These are phyloP conservation scores for Saccharomyces mikatae DNA, from an alignment of 805 yeast species.

Conservation along the genomic window DNA sequence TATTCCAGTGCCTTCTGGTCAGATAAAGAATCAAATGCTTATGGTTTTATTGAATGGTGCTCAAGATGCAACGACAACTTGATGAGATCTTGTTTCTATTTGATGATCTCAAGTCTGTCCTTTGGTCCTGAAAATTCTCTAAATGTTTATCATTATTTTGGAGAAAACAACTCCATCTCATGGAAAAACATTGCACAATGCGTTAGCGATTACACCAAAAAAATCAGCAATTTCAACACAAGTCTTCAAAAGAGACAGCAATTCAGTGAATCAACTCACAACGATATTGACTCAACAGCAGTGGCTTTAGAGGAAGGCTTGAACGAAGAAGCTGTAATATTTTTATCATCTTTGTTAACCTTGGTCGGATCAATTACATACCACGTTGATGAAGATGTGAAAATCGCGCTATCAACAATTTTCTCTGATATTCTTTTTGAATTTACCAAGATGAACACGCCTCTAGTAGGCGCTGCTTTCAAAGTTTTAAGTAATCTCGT, in stretches of 20 bases:
- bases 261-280: conserved; percentile 18
- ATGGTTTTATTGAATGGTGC: conserved; percentile 87
- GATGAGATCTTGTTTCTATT: conserved; percentile 73
- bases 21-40: conserved; percentile 53
- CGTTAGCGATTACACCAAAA: conserved; percentile 43
- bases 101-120: conserved; percentile 70
- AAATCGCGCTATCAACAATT: conserved; percentile 13
- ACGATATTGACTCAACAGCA: conserved; percentile 20
- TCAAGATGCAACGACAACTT: conserved; percentile 70
- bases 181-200: conserved; percentile 50
- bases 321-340: conserved; percentile 72
- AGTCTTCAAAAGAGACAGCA: conserved; percentile 21
- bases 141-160: conserved; percentile 43
- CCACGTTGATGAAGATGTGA: conserved; percentile 22
- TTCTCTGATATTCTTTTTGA: conserved; percentile 36
- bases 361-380: conserved; percentile 48
- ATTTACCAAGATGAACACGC: conserved; percentile 39
- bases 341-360: conserved; percentile 65
- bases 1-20: conserved; percentile 59
- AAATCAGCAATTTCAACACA: conserved; percentile 32
- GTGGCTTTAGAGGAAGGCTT: conserved; percentile 46
- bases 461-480: conserved; percentile 47
- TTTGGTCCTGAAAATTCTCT: conserved; percentile 48
- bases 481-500: conserved; percentile 52
- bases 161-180: conserved; percentile 37